These are phyloP conservation scores for Pseudogymnoascus sp. DNA, from an alignment of 2,329 filamentous ascomycete species.

Conservation along the genomic window DNA sequence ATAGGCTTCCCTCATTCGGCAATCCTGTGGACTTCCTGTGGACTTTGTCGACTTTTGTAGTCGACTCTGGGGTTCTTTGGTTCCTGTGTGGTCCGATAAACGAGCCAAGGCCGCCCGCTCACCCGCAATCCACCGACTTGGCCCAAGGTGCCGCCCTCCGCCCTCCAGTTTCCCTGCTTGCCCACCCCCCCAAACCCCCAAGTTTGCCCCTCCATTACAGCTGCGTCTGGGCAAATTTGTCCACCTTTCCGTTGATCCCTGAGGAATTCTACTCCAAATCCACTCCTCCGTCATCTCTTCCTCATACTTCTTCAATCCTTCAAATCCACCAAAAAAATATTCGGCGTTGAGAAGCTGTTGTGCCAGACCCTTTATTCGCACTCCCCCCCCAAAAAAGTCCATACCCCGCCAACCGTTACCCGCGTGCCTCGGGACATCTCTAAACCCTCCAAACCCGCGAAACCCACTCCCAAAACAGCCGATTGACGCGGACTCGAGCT, in stretches of 20 bases:
- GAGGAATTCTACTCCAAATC: neutral
- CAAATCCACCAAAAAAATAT: neutral
- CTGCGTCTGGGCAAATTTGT: neutral
- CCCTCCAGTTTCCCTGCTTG: neutral
- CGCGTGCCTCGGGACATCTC: conserved; percentile 2
- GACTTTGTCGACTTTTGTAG: neutral
- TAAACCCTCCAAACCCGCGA: neutral
- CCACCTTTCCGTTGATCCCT: conserved; percentile 1
- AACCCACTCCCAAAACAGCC: neutral
- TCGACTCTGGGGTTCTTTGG: neutral
- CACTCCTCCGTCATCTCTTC: neutral
- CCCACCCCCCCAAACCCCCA: neutral
- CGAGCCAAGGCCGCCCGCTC: conserved; percentile 3
- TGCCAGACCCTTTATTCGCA: neutral
- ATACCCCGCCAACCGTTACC: conserved; percentile 4
- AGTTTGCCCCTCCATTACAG: neutral
- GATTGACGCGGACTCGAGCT: conserved; percentile 4
- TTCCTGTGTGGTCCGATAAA: neutral
- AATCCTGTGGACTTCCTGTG: neutral
- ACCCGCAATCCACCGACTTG: conserved; percentile 8
- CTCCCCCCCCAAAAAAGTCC: neutral
- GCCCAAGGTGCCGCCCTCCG: neutral
- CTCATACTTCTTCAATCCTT: neutral
- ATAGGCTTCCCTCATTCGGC: neutral
- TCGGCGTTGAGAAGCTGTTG: neutral